Conservation (phyloP, 257 asterid species). For the Rhazya stricta region DNA sequence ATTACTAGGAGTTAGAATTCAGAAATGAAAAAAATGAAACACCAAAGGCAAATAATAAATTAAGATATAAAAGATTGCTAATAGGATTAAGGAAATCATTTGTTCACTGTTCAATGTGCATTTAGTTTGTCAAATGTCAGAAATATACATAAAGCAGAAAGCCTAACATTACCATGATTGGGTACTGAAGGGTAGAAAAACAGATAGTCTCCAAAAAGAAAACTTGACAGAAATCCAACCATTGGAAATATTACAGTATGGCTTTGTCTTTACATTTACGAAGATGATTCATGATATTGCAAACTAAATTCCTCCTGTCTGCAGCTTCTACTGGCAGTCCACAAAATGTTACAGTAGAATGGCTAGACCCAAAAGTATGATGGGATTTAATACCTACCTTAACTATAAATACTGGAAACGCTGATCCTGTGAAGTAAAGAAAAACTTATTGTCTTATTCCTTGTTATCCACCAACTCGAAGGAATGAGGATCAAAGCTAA, state of each 20-base stretch:
- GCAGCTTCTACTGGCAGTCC: not conserved
- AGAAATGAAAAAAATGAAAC: not conserved
- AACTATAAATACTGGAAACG: not conserved
- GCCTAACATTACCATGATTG: not conserved
- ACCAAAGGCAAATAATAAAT: too few species aligned
- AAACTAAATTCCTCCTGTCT: not conserved
- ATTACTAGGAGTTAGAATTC: not conserved
- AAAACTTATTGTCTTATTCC: not conserved
- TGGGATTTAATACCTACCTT: not conserved
- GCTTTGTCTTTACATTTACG: not conserved
- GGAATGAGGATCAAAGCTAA: not conserved
- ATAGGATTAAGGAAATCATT: too few species aligned
- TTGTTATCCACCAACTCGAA: not conserved
- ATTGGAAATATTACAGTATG: not conserved
- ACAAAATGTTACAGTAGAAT: not conserved
- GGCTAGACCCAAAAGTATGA: not conserved
- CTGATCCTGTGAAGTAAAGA: not conserved
- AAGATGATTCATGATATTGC: not conserved
- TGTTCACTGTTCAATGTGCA: too few species aligned
- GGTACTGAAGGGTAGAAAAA: not conserved
- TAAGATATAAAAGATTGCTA: too few species aligned
- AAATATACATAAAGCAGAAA: not conserved
- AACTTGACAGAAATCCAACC: not conserved
- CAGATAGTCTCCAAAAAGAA: not conserved
- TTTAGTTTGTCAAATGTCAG: not conserved